phyloP scores from a whole-genome alignment of 192 early-diverging fungal species.

The Fimicolochytrium jonesii region DNA sequence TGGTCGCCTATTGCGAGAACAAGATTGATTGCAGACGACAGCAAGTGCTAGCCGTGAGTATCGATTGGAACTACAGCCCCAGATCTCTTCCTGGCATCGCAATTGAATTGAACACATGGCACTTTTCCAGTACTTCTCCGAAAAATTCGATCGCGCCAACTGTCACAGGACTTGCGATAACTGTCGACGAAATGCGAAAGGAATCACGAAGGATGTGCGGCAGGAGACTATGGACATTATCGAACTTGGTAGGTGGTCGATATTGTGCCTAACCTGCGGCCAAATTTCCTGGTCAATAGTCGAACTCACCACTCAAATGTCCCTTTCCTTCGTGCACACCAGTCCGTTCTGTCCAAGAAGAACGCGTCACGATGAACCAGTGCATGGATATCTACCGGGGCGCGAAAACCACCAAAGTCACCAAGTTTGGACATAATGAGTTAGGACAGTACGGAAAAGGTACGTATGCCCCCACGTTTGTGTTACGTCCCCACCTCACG shows the following conservation, averaged over 20 bases:
- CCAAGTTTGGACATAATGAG: constrained; percentile 44
- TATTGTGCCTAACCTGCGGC: background rate
- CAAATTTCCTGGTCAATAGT: no score
- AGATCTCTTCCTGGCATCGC: background rate
- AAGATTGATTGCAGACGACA: constrained; percentile 79
- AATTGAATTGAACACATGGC: background rate
- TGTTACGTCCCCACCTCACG: background rate
- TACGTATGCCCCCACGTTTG: background rate
- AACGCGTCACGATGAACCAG: constrained; percentile 64
- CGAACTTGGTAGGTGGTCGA: constrained; percentile 42
- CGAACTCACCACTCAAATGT: no score
- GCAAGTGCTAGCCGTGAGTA: constrained; percentile 62
- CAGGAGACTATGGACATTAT: constrained; percentile 48
- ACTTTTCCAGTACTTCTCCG: constrained; percentile 74
- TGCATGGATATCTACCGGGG: constrained; percentile 76
- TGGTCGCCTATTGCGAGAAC: constrained; percentile 80
- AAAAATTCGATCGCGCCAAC: constrained; percentile 57
- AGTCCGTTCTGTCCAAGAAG: constrained; percentile 23
- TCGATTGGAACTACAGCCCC: background rate
- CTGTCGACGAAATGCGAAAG: constrained; percentile 48
- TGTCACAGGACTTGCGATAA: constrained; percentile 88
- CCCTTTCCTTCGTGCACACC: background rate
- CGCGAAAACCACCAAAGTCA: constrained; percentile 49
- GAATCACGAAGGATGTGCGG: constrained; percentile 51
- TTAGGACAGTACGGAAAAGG: constrained; percentile 55